A percentile compares a stretch with the other conserved stretches of the same genome.
These are phyloP conservation scores for Cystobasidium sp. DNA, from an alignment of 1,284 basidiomycete genomes.

Conservation along the genomic window DNA sequence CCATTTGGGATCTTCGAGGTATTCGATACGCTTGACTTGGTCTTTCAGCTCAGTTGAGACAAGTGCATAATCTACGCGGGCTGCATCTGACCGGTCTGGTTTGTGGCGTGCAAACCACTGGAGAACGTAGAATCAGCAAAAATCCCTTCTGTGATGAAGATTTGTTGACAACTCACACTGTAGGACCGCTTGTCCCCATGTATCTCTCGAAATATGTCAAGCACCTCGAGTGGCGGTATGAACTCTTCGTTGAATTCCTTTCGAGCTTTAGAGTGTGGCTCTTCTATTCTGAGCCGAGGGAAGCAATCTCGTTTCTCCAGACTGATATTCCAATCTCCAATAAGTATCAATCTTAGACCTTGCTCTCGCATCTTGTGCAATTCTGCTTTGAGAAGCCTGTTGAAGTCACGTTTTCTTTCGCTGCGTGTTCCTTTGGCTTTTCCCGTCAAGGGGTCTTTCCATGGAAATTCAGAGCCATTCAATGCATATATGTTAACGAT, in stretches of 20 bases:
- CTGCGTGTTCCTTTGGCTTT: constrained; percentile 43
- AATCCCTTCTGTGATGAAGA: background rate
- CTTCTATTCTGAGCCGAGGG: constrained; percentile 47
- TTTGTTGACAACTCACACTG: constrained; percentile 16
- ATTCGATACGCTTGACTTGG: constrained; percentile 26
- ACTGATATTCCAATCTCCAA: constrained; percentile 49
- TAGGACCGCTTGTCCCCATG: constrained; percentile 45
- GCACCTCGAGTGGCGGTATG: constrained; percentile 43
- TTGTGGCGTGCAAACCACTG: constrained; percentile 43
- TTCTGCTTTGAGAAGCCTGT: constrained; percentile 44
- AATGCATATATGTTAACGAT: constrained; percentile 45
- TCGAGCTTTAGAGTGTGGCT: constrained; percentile 45
- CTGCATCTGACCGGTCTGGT: constrained; percentile 45
- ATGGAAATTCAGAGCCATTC: constrained; percentile 44
- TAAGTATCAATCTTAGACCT: constrained; percentile 32
- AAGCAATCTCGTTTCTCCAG: constrained; percentile 44
- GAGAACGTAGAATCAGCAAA: background rate
- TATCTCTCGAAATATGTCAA: constrained; percentile 45
- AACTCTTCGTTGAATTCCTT: constrained; percentile 48
- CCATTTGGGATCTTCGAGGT: constrained; percentile 36
- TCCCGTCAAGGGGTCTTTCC: constrained; percentile 38
- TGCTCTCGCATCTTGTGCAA: constrained; percentile 22
- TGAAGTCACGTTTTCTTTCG: constrained; percentile 48
- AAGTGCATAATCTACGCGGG: constrained; percentile 48
- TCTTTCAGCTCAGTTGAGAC: constrained; percentile 4